Conservation (phyloP, 2,329 filamentous ascomycete species). For the Nakataea oryzae region DNA sequence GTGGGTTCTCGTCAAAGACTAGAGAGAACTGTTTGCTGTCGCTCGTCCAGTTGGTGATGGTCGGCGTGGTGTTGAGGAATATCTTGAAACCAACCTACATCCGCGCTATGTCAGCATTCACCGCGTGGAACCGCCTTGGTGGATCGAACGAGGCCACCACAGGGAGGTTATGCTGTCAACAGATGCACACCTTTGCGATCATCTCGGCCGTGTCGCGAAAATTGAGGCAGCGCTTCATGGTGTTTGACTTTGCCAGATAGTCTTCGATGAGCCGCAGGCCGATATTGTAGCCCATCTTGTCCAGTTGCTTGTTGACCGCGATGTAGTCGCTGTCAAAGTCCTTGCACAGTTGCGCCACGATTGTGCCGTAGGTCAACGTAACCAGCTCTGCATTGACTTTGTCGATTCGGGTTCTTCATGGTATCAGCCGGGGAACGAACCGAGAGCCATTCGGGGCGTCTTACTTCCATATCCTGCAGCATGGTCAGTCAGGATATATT, state of each 20-base stretch:
- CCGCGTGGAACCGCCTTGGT: not conserved
- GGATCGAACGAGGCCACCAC: not conserved
- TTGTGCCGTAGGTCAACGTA: slow-evolving; percentile 93
- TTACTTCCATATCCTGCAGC: slow-evolving; percentile 80
- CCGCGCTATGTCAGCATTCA: slow-evolving; percentile 9
- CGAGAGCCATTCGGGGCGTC: slow-evolving; percentile 20
- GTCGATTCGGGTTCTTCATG: slow-evolving; percentile 77
- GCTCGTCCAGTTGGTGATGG: slow-evolving; percentile 88
- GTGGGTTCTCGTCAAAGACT: slow-evolving; percentile 91
- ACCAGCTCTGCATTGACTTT: slow-evolving; percentile 98
- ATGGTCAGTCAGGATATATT: slow-evolving; percentile 17
- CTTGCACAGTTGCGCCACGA: slow-evolving; percentile 91
- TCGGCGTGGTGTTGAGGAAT: slow-evolving; percentile 92
- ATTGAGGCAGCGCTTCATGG: slow-evolving; percentile 78
- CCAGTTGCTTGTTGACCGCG: slow-evolving; percentile 94
- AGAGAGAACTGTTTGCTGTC: slow-evolving; percentile 96
- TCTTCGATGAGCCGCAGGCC: slow-evolving; percentile 93
- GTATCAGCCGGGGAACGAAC: not conserved
- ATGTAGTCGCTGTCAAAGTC: slow-evolving; percentile 91
- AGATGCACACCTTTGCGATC: slow-evolving; percentile 66
- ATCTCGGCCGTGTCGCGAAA: slow-evolving; percentile 95
- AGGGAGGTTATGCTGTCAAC: not conserved
- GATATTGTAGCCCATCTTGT: slow-evolving; percentile 99
- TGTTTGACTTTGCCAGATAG: slow-evolving; percentile 91
- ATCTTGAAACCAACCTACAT: slow-evolving; percentile 92